Evolutionary conservation across 2,329 filamentous ascomycete species (phyloP), one percentile per base, ranked within the genome.

Genomic region (Cordyceps farinosa): DNA sequence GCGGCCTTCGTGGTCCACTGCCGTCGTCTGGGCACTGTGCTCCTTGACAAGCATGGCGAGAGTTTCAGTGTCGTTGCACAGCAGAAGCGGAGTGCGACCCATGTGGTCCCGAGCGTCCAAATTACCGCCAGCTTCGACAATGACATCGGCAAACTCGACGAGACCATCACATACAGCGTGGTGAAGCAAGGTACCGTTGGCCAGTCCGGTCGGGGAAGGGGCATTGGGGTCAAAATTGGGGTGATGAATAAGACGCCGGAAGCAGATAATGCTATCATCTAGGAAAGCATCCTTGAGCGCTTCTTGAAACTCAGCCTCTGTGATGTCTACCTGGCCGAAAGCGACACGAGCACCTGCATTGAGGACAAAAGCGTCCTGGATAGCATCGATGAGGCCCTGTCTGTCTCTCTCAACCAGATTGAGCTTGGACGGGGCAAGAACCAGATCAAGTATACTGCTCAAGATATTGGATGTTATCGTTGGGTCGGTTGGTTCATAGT

Each of bases 61-160:
- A 5, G 70, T 67, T 1, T 57, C 34, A 0, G 66, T 58, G 2
- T 68, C 66, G 45, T 78, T 76, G 11, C 67, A 68, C 0, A 75
- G 62, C 71, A 78, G 72, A 3, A 79, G 57, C 1, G 77, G 76
- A 2, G 77, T 77, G 27, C 73, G 72, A 0, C 72, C 72, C 0
- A 65, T 59, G 1, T 61, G 51, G 27, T 78, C 74, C 1, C 65
- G 65, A 0, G 68, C 66, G 8, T 68, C 66, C 5, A 77, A 58
- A 32, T 75, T 66, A 8, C 72, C 69, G 5, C 70, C 71, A 3
- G 67, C 65, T 6, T 67, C 58, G 17, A 72, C 64, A 5, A 78
- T 69, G 3, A 70, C 29, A 2, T 70, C 62, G 9, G 77, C 68
- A 3, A 73, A 70, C 1, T 70, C 67, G 2, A 67, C 38, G 4